These are phyloP conservation scores for Colletotrichum cuscutae DNA, from an alignment of 2,329 filamentous ascomycete species.

Conservation along the genomic window DNA sequence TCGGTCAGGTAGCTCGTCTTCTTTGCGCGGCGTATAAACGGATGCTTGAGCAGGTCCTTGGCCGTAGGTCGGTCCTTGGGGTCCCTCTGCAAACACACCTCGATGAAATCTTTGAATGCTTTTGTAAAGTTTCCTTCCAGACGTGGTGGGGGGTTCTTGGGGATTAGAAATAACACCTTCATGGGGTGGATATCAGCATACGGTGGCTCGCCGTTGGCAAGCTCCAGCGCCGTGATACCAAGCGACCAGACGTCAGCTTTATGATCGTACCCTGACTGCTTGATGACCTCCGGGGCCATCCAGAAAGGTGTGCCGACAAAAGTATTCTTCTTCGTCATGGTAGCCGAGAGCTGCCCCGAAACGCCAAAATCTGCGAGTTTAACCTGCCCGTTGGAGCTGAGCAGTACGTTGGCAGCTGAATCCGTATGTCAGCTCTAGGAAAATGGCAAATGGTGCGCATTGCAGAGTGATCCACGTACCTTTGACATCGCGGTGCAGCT, in stretches of 20 bases:
- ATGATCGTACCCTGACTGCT: constrained; percentile 97
- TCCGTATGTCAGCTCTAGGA: neutral
- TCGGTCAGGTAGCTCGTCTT: constrained; percentile 97
- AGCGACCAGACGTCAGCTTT: constrained; percentile 98
- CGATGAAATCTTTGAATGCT: constrained; percentile 85
- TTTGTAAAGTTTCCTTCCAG: constrained; percentile 85
- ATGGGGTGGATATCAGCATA: constrained; percentile 98
- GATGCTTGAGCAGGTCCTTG: constrained; percentile 86
- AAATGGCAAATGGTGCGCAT: neutral
- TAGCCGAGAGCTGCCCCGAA: constrained; percentile 93
- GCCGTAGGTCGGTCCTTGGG: constrained; percentile 89
- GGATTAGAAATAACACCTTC: constrained; percentile 97
- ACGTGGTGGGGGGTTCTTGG: constrained; percentile 88
- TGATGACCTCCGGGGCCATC: constrained; percentile 99
- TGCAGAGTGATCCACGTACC: constrained; percentile 58
- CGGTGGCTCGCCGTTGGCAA: constrained; percentile 91
- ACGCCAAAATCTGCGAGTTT: constrained; percentile 98
- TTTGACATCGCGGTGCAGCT: constrained; percentile 96
- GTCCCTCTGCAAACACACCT: constrained; percentile 87
- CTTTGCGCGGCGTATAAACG: constrained; percentile 91
- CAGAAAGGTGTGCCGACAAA: constrained; percentile 99
- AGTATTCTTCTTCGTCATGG: constrained; percentile 99
- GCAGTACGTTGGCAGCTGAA: constrained; percentile 88
- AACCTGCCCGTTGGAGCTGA: constrained; percentile 91
- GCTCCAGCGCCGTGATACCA: constrained; percentile 91